Percentiles rank a stretch among this genome's conserved stretches.
Conservation (phyloP, 2,329 filamentous ascomycete species). For the Pleomassaria siparia region DNA sequence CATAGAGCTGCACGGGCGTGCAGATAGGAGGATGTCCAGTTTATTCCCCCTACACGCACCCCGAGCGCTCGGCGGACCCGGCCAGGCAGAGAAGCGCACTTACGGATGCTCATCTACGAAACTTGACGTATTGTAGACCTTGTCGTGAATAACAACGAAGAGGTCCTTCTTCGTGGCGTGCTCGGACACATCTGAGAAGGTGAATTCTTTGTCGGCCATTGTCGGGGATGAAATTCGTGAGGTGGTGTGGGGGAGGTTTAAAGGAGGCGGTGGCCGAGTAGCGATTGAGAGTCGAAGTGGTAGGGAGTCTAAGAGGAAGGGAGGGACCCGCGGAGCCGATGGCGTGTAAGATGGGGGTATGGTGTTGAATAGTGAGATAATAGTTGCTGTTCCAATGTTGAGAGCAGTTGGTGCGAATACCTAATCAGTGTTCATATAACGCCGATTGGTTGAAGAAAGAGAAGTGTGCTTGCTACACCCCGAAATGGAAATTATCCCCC, state of each 20-base stretch:
- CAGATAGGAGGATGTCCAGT: background rate
- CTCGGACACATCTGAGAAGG: constrained; percentile 45
- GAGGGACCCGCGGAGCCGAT: no score
- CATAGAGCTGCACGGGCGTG: background rate
- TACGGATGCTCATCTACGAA: constrained; percentile 98
- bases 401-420: no score
- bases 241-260: constrained; percentile 1
- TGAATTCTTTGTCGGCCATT: constrained; percentile 45
- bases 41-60: background rate
- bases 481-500: no score
- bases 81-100: constrained; percentile 46
- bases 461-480: no score
- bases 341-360: no score
- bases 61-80: background rate
- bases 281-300: background rate
- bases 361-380: background rate
- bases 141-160: constrained; percentile 90
- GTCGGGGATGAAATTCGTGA: constrained; percentile 2
- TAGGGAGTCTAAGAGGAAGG: no score
- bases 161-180: constrained; percentile 77
- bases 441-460: no score
- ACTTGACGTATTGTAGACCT: constrained; percentile 86
- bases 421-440: no score
- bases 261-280: background rate
- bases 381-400: no score